Conservation (phyloP, 2,329 filamentous ascomycete genomes). For the Zymoseptoria ardabiliae region DNA sequence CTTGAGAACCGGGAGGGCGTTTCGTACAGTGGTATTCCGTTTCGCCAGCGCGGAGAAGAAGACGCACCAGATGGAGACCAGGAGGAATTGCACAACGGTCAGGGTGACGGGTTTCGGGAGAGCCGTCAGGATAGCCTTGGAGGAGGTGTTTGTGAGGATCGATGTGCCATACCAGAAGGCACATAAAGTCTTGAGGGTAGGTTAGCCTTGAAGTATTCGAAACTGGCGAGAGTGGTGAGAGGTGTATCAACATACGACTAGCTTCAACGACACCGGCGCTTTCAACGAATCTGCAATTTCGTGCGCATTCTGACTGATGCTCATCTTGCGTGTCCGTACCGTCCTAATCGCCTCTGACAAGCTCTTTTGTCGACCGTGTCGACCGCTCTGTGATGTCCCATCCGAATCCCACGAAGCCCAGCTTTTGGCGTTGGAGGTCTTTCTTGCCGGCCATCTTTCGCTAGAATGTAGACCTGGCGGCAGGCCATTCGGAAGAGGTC, state of each 20-base stretch:
- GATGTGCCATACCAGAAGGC: slow-evolving; percentile 92
- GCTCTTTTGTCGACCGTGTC: slow-evolving; percentile 74
- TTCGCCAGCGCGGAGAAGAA: slow-evolving; percentile 68
- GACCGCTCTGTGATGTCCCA: slow-evolving; percentile 31
- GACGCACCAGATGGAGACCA: slow-evolving; percentile 83
- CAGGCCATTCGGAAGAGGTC: slow-evolving; percentile 26
- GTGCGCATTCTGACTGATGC: slow-evolving; percentile 85
- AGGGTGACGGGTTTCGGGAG: slow-evolving; percentile 86
- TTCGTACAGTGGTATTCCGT: slow-evolving; percentile 62
- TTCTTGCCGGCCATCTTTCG: slow-evolving; percentile 56
- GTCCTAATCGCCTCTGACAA: slow-evolving; percentile 79
- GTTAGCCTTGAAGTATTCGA: slow-evolving; percentile 19
- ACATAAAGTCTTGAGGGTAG: slow-evolving; percentile 61
- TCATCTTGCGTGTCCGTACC: slow-evolving; percentile 72
- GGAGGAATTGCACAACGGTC: slow-evolving; percentile 86
- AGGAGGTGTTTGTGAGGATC: slow-evolving; percentile 93
- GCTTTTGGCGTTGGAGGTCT: slow-evolving; percentile 31
- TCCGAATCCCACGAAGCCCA: slow-evolving; percentile 38
- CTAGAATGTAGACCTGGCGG: slow-evolving; percentile 31
- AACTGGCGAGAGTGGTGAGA: not conserved
- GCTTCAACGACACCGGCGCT: slow-evolving; percentile 78
- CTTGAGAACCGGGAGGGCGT: slow-evolving; percentile 67
- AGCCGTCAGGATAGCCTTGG: slow-evolving; percentile 90
- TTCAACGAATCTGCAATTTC: slow-evolving; percentile 87
- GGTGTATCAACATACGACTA: slow-evolving; percentile 58